Conservation (phyloP, 306 rosid species). For the Pachyrhizus erosus region DNA sequence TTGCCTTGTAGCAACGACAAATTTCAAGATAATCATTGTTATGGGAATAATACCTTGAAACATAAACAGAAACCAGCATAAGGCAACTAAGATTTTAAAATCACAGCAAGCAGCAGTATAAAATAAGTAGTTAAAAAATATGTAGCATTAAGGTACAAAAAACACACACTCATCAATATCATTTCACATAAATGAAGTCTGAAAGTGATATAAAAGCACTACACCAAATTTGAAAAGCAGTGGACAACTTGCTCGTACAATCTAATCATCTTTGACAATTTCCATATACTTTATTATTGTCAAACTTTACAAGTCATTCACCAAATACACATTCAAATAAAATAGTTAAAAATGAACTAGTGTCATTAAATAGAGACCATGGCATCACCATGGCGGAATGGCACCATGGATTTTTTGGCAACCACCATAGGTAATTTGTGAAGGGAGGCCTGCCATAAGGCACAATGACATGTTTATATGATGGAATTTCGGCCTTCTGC, state of each 20-base stretch:
- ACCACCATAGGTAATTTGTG: too few species aligned
- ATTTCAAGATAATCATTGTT: slow-evolving; percentile 89
- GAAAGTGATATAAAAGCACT: not conserved
- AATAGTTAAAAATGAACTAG: not conserved
- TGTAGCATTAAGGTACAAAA: not conserved
- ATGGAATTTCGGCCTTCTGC: too few species aligned
- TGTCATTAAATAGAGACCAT: too few species aligned
- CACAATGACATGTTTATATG: too few species aligned
- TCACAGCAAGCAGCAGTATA: not conserved
- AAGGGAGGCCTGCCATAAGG: too few species aligned
- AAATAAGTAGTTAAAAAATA: not conserved
- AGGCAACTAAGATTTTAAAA: slow-evolving; percentile 17
- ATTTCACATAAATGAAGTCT: not conserved
- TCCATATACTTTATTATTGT: not conserved
- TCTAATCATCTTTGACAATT: not conserved
- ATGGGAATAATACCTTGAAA: slow-evolving; percentile 74
- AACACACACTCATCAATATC: slow-evolving; percentile 10
- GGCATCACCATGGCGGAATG: too few species aligned
- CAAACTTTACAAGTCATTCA: not conserved
- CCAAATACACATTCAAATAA: not conserved
- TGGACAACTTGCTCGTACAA: not conserved
- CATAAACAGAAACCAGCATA: slow-evolving; percentile 16
- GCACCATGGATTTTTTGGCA: too few species aligned
- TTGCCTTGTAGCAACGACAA: slow-evolving; percentile 87
- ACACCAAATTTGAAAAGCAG: not conserved